These are phyloP conservation scores for Jacaranda copaia DNA, from an alignment of 257 asterid species.

Conservation along the genomic window DNA sequence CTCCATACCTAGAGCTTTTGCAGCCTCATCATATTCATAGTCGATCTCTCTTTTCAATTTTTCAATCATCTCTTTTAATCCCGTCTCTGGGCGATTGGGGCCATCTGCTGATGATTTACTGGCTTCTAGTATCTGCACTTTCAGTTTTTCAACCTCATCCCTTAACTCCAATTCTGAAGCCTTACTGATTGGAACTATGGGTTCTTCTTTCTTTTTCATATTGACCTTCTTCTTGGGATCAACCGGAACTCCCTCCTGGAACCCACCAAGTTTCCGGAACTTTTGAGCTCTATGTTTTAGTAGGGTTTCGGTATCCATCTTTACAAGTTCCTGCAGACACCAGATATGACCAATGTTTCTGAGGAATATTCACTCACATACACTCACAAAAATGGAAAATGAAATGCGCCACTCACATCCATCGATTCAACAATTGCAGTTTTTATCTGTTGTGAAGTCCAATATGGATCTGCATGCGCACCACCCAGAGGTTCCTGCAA, in stretches of 20 bases:
- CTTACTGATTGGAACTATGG: slow-evolving; percentile 51
- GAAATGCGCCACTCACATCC: slow-evolving; percentile 73
- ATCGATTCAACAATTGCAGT: slow-evolving; percentile 75
- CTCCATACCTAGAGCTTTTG: slow-evolving; percentile 67
- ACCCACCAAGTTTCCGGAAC: slow-evolving; percentile 76
- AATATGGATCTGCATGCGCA: slow-evolving; percentile 89
- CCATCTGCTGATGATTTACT: slow-evolving; percentile 43
- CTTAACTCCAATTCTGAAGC: slow-evolving; percentile 57
- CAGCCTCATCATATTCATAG: slow-evolving; percentile 69
- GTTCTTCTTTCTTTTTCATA: slow-evolving; percentile 75
- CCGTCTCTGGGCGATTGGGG: slow-evolving; percentile 45
- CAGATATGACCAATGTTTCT: slow-evolving; percentile 33
- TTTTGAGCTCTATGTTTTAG: slow-evolving; percentile 73
- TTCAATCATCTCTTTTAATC: slow-evolving; percentile 55
- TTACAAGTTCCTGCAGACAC: slow-evolving; percentile 68
- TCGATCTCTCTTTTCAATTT: slow-evolving; percentile 67
- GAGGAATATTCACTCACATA: slow-evolving; percentile 10
- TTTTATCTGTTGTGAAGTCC: slow-evolving; percentile 97
- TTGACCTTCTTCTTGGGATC: slow-evolving; percentile 69
- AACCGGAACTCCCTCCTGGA: slow-evolving; percentile 70
- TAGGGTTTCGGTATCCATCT: slow-evolving; percentile 72
- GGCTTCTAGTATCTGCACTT: slow-evolving; percentile 61
- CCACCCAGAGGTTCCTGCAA: slow-evolving; percentile 99
- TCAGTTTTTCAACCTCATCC: slow-evolving; percentile 71
- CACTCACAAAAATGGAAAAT: slow-evolving; percentile 14